Conservation (phyloP, 2,329 filamentous ascomycete species). For the Trichoderma sp. region DNA sequence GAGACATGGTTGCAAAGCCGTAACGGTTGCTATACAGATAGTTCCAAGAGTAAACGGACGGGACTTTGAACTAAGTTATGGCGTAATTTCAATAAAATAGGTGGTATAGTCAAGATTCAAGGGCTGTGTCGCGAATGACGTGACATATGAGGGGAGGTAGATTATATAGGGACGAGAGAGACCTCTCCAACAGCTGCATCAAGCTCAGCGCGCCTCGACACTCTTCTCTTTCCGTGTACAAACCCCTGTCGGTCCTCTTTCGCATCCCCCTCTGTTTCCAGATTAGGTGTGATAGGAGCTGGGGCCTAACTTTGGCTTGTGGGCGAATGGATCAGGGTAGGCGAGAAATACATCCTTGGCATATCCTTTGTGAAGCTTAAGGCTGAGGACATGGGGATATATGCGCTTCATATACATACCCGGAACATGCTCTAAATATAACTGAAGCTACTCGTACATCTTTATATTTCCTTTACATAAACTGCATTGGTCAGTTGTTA, state of each 20-base stretch:
- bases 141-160: neutral
- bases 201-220: neutral
- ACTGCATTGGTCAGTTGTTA: neutral
- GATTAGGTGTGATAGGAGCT: neutral
- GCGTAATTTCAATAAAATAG: neutral
- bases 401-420: neutral
- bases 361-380: neutral
- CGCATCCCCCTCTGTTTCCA: neutral
- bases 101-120: neutral
- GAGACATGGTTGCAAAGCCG: neutral
- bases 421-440: neutral
- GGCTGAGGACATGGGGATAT: neutral
- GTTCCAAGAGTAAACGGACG: neutral
- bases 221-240: neutral
- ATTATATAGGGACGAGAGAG: neutral
- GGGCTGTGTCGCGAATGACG: neutral
- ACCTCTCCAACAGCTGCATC: neutral
- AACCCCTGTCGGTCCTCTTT: neutral
- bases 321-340: neutral
- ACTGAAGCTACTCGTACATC: accelerated
- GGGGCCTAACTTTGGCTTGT: neutral
- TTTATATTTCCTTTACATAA: neutral
- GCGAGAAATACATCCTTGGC: neutral
- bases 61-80: neutral
- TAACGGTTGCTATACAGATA: neutral